Conservation (phyloP, 179 eudicot genomes). For the Camellia oleifera region DNA sequence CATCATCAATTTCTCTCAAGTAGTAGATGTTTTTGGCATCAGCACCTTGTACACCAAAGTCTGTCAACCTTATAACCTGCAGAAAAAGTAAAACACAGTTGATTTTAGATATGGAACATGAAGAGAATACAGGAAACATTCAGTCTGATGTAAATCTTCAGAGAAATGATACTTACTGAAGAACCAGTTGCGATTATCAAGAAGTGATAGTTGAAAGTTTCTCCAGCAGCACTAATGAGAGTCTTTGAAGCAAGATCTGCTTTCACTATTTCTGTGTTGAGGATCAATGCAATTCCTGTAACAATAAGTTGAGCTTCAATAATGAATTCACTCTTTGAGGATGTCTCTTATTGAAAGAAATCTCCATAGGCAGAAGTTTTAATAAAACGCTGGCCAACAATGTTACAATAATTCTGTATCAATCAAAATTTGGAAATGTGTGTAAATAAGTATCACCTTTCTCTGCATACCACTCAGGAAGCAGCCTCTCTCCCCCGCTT, state of each 20-base stretch:
- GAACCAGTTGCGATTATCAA: conserved; percentile 95
- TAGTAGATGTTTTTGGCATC: conserved; percentile 90
- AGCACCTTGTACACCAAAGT: conserved; percentile 95
- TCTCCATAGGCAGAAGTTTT: neutral
- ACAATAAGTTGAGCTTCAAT: conserved; percentile 1
- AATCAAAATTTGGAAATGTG: neutral
- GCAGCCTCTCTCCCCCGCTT: conserved; percentile 93
- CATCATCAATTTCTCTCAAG: conserved; percentile 93
- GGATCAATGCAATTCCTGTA: conserved; percentile 77
- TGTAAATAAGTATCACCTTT: conserved; percentile 49
- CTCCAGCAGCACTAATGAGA: conserved; percentile 81
- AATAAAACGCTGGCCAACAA: conserved; percentile 1
- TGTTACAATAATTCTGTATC: neutral
- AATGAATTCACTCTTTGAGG: neutral
- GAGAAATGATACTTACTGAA: conserved; percentile 42
- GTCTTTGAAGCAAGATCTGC: conserved; percentile 87
- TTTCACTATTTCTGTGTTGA: conserved; percentile 78
- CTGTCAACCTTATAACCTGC: conserved; percentile 81
- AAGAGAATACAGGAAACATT: neutral
- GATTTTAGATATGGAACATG: neutral
- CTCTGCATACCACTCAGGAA: conserved; percentile 92
- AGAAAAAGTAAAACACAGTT: conserved; percentile 11
- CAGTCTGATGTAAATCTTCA: conserved; percentile 3
- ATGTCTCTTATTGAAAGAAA: neutral
- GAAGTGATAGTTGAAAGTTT: conserved; percentile 52